Base-by-base conservation (phyloP, 495 filamentous ascomycete genomes). In the Hypoxylon lienhwacheense region DNA sequence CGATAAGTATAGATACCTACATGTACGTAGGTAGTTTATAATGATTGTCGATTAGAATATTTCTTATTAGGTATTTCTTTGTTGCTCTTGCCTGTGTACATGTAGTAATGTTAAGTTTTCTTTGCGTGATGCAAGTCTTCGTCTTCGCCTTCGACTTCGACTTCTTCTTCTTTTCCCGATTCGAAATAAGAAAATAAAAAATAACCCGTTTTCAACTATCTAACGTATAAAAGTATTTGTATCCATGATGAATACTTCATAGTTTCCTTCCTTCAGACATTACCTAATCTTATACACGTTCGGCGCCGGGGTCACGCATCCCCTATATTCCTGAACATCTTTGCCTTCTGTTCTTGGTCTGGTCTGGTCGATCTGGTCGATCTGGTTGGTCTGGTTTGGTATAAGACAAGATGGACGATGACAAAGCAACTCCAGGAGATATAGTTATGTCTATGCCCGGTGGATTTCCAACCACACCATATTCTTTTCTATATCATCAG, bases 401-500 rank as follows among this genome's bases (percentile, higher is more conserved):
- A 5, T 19, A 21, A 41, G 25, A 21, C 43, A 59, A 40, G 16
- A 63, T 63, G 59, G 48, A 58, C 32, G 33, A 28, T 15, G 48
- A 50, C 6, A 59, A 12, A 42, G 32, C 21, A 6, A 58, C 59
- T 14, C 59, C 54, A 28, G 48, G 44, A 36, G 39, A 63, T 35
- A 50, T 20, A 15, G 54, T 49, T 41, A 19, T 63, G 12, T 54
- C 59, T 41, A 19, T 63, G 12, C 59, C 59, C 36, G 59, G 59
- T 37, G 59, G 59, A 1, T 63, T 49, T n/a, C 59, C 59, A 1
- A 44, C 53, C 33, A 63, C 59, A 12, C 59, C 59, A n/a, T 44
- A 47, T 19, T 47, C 52, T 2, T 32, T 32, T 8, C 40, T 41
- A 10, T 5, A 46, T 32, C 29, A 36, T 10, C 26, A 20, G 11